phyloP scores from a whole-genome alignment of 2,329 filamentous ascomycete species.

The Colletotrichum kahawae region DNA sequence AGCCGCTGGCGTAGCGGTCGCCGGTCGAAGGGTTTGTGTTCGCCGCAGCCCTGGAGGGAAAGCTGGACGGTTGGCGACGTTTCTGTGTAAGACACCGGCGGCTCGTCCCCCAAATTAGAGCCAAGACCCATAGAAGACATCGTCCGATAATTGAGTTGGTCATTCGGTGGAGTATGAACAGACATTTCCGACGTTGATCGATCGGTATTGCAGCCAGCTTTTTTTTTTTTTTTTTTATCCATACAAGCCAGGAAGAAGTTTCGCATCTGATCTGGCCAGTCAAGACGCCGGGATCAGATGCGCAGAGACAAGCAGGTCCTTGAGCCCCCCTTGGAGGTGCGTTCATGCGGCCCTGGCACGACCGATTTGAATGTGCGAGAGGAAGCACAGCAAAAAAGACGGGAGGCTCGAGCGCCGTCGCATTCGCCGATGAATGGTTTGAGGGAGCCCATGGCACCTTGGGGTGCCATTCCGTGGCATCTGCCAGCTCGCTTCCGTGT shows the following conservation, averaged over 20 bases:
- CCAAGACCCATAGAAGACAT: conserved; percentile 7
- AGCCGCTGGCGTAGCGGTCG: background rate
- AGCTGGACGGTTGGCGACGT: background rate
- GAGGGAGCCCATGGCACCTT: conserved; percentile 12
- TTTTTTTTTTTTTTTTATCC: background rate
- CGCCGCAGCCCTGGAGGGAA: background rate
- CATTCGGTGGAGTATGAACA: conserved; percentile 4
- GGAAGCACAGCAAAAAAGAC: background rate
- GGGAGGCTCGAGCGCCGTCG: conserved; percentile 9
- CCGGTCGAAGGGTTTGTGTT: background rate
- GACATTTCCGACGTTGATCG: conserved; percentile 17
- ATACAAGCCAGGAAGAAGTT: background rate
- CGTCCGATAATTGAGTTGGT: conserved; percentile 13
- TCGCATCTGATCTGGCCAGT: conserved; percentile 4
- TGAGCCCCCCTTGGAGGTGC: background rate
- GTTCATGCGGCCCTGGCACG: conserved; percentile 11
- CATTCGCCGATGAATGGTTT: background rate
- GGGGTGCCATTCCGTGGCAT: background rate
- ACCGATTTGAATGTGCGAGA: background rate
- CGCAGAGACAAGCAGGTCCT: conserved; percentile 6
- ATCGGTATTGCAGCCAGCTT: background rate
- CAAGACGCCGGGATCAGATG: background rate
- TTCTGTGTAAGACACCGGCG: background rate
- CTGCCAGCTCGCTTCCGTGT: background rate
- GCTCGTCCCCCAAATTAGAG: background rate